Evolutionary conservation across 257 asterid species (phyloP), one percentile per base, ranked within the genome.

Genomic region (Nicotiana otophora): DNA sequence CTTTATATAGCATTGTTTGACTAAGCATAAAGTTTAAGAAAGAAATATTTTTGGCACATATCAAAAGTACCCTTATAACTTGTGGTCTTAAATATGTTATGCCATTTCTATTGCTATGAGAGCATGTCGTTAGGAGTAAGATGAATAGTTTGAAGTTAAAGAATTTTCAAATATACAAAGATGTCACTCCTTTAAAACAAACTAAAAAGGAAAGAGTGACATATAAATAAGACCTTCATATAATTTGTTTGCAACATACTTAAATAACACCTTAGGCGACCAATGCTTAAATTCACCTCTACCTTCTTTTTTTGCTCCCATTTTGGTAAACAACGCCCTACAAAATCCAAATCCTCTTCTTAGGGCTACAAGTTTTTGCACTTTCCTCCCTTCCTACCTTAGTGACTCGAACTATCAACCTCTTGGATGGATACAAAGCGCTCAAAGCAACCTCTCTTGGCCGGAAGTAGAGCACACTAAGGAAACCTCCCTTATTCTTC

Each of bases 381-480:
- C 34, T 70, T 46, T n/a, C 4, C 46, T 39, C 31, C 55, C 60
- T 39, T 39, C 3, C 48, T 39, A 39, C 48, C 10, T 46, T 42
- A 20, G 1, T 11, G 8, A 72, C 61, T 46, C 5, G 15, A 72
- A 72, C 23, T 72, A 20, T 46, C 60, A 46, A 72, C 23, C 61
- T 46, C 79, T 46, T 12, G 7, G 14, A 12, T 72, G 61, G 60
- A 72, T 34, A 5, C 60, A 14, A 46, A 72, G 23, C 58, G 12
- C 20, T 72, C 39, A 72, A 20, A 46, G 79, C 36, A 72, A 72
- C 79, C 79, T 26, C 34, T 70, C 55, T 70, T 70, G 55, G 77
- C 1, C 6, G 34, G 78, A 28, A 39, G 58, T 39, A 12, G 0
- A 62, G 16, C 34, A 62, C 16, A 23, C 16, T 20, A 62, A 62